Evolutionary conservation across 73 alveolate species (phyloP), one percentile per base, ranked within the genome.

Genomic region (Paramecium octaurelia): DNA sequence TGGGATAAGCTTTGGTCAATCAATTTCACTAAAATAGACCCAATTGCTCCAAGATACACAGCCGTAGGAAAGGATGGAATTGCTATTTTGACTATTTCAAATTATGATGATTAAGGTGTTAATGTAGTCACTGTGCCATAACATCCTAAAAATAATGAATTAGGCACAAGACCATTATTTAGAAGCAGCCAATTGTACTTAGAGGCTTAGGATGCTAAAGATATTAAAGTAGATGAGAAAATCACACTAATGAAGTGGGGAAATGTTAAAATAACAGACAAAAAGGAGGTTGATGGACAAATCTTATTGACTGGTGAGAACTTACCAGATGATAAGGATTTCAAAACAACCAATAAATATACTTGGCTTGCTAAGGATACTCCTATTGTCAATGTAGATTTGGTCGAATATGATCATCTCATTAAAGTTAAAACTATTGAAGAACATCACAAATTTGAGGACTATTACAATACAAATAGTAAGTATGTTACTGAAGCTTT

Each of bases 1-100:
- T 98, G 99, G 99, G 99, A 97, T 94, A 96, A 96, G 80, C 93
- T 98, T 9, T 98, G 99, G 99, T 96, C 99, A 0, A 86, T 88
- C 76, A 98, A 98, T 92, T 97, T 95, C 88, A 36, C 93, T 40
- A 83, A 84, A 43, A 96, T 98, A 60, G 99, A 98, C 84, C 97
- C 98, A 34, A 88, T 95, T 23, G 96, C 99, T 35, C 96, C 97
- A 38, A 95, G 99, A 94, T 98, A 89, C 92, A 94, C 93, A 29
- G 98, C 98, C 43, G 92, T 98, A 27, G 85, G 95, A 11, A 38
- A 75, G 29, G 98, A 93, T 44, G 93, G 92, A 36, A 85, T 77
- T 29, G 86, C 98, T 31, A 88, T 95, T 34, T 95, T 95, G 36
- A 93, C 92, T 59, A 80, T 98, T 24, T 42, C 84, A 64, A 94